A percentile compares a stretch with the other conserved stretches of the same genome.
Conservation (phyloP, 495 filamentous ascomycete genomes). For the Stereocaulon alpinum region DNA sequence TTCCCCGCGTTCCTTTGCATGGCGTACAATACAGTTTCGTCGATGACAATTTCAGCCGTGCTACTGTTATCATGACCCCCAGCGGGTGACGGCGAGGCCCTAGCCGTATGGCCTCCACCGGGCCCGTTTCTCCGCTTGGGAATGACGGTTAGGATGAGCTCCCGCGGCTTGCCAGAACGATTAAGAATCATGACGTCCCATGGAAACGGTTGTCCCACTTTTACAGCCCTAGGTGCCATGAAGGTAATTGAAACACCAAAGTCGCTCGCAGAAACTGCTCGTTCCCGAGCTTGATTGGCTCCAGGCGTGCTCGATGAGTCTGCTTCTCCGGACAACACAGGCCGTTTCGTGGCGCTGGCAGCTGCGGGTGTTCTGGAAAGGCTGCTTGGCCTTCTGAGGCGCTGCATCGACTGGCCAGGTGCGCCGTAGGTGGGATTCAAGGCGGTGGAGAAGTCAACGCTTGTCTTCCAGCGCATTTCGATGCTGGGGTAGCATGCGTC, state of each 20-base stretch:
- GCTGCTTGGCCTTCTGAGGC: conserved; percentile 44
- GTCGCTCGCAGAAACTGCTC: conserved; percentile 41
- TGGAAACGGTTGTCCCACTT: conserved; percentile 65
- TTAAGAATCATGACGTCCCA: conserved; percentile 90
- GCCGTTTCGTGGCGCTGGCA: conserved; percentile 9
- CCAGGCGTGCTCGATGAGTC: conserved; percentile 30
- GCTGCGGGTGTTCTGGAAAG: conserved; percentile 29
- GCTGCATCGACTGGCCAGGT: conserved; percentile 44
- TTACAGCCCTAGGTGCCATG: conserved; percentile 49
- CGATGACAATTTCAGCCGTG: conserved; percentile 68
- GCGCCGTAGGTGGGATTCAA: conserved; percentile 52
- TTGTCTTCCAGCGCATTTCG: conserved; percentile 69
- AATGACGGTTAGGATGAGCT: conserved; percentile 70
- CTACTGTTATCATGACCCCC: conserved; percentile 34
- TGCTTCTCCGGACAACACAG: conserved; percentile 22
- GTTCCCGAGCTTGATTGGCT: conserved; percentile 40
- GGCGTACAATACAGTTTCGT: conserved; percentile 74
- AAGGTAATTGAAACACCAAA: conserved; percentile 70
- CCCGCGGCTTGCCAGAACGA: conserved; percentile 54
- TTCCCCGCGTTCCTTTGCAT: conserved; percentile 64
- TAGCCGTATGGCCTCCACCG: conserved; percentile 45
- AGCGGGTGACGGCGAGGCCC: conserved; percentile 39
- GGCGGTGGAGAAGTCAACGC: conserved; percentile 71
- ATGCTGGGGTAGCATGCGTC: conserved; percentile 61
- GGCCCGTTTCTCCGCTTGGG: conserved; percentile 66